Conservation (phyloP, 1,284 basidiomycete species). For the Ustilago esculenta region DNA sequence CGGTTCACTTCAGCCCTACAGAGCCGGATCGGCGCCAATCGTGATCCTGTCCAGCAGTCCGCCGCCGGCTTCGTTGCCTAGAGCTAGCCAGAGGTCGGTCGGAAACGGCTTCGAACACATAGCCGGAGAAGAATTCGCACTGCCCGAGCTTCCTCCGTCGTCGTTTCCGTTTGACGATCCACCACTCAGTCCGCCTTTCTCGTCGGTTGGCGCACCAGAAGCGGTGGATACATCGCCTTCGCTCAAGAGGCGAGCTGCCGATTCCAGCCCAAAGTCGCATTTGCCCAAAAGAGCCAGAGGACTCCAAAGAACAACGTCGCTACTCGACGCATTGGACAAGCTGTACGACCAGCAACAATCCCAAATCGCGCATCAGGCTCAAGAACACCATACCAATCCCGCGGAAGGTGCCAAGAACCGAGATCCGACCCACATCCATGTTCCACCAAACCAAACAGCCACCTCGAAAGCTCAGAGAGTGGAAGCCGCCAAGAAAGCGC, state of each 20-base stretch:
- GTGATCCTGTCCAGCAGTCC: conserved; percentile 45
- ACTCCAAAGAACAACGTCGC: conserved; percentile 12
- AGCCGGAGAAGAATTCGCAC: conserved; percentile 11
- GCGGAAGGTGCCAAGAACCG: not conserved
- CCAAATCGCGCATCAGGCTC: no score
- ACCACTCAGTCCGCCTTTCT: conserved; percentile 21
- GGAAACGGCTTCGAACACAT: conserved; percentile 6
- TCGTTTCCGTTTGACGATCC: conserved; percentile 23
- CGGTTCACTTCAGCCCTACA: no score
- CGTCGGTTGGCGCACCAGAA: conserved; percentile 1
- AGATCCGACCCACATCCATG: not conserved
- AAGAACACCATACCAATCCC: no score
- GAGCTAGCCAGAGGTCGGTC: conserved; percentile 8
- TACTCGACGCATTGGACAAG: conserved; percentile 39
- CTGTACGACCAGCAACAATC: conserved; percentile 14
- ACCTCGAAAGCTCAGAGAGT: conserved; percentile 9
- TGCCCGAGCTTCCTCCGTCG: conserved; percentile 14
- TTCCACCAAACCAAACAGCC: not conserved
- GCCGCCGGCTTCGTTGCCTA: conserved; percentile 16
- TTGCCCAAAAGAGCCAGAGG: conserved; percentile 13
- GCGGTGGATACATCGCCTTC: conserved; percentile 6
- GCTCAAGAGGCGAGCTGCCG: conserved; percentile 7
- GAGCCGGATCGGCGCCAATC: conserved; percentile 33
- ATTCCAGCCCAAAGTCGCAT: not conserved
- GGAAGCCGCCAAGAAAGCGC: conserved; percentile 20